phyloP scores from a whole-genome alignment of 441 rosid species.

The Breynia disticha region DNA sequence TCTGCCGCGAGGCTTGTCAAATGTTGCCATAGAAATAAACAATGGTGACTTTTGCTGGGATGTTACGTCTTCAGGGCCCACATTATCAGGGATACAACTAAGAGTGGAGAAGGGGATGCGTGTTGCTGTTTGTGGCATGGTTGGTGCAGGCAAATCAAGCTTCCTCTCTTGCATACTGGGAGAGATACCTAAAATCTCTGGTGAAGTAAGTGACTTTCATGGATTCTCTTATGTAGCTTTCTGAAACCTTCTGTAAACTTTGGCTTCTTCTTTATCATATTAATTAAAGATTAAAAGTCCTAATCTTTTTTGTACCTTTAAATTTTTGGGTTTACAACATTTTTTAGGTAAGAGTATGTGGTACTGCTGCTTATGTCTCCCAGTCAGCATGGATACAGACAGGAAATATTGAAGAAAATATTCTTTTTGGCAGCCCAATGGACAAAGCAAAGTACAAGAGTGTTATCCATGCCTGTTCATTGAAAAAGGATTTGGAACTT shows the following conservation, averaged over 20 bases:
- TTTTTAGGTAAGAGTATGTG: slow-evolving; percentile 82
- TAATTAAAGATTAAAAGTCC: slow-evolving; percentile 1
- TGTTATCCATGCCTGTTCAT: slow-evolving; percentile 87
- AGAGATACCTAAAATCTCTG: slow-evolving; percentile 89
- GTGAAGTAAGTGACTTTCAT: slow-evolving; percentile 67
- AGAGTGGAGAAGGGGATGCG: slow-evolving; percentile 92
- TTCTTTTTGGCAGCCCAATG: slow-evolving; percentile 96
- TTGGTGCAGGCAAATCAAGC: slow-evolving; percentile 97
- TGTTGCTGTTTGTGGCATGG: slow-evolving; percentile 97
- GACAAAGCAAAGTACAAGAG: slow-evolving; percentile 86
- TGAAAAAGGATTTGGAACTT: slow-evolving; percentile 92
- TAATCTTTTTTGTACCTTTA: not conserved
- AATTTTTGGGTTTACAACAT: slow-evolving; percentile 12
- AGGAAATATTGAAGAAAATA: slow-evolving; percentile 98
- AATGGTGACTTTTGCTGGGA: slow-evolving; percentile 89
- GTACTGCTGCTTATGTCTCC: slow-evolving; percentile 91
- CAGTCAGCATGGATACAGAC: slow-evolving; percentile 99
- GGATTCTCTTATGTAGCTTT: slow-evolving; percentile 8
- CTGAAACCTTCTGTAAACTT: not conserved
- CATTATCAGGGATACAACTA: slow-evolving; percentile 68
- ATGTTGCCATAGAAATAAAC: slow-evolving; percentile 63
- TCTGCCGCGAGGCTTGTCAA: slow-evolving; percentile 64
- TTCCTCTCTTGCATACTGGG: slow-evolving; percentile 98
- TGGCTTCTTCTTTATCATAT: not conserved
- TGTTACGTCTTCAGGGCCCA: slow-evolving; percentile 49